phyloP scores from a whole-genome alignment of 2,329 filamentous ascomycete species.

The Rhynchosporium agropyri region DNA sequence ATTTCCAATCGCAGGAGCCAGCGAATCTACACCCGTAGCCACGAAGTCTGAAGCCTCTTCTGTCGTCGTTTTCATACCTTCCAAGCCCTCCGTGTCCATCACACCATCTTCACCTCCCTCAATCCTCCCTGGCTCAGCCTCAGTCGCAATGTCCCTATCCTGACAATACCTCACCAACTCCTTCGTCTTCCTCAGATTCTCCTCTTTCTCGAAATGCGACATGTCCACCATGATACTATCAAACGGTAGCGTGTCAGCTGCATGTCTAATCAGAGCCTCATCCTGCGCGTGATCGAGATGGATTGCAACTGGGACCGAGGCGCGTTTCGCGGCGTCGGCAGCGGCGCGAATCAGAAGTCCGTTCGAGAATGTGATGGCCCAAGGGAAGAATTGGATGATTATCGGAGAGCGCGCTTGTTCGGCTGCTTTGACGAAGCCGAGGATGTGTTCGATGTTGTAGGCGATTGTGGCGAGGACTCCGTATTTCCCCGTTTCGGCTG shows the following conservation, averaged over 20 bases:
- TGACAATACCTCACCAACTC: constrained; percentile 55
- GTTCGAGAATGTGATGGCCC: constrained; percentile 65
- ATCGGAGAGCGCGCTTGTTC: constrained; percentile 65
- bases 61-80: constrained; percentile 63
- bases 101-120: constrained; percentile 77
- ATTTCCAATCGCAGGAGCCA: constrained; percentile 70
- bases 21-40: constrained; percentile 65
- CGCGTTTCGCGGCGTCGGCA: constrained; percentile 54
- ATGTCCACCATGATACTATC: constrained; percentile 80
- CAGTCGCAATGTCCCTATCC: constrained; percentile 65
- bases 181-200: constrained; percentile 67
- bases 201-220: constrained; percentile 70
- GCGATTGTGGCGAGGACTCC: constrained; percentile 47
- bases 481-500: constrained; percentile 55
- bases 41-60: constrained; percentile 66
- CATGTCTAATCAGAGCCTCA: constrained; percentile 57
- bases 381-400: constrained; percentile 73
- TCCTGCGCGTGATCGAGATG: constrained; percentile 70
- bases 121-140: constrained; percentile 70
- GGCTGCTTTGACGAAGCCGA: constrained; percentile 66
- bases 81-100: constrained; percentile 64
- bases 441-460: constrained; percentile 71
- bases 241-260: constrained; percentile 58
- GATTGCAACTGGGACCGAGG: constrained; percentile 61
- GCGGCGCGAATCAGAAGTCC: constrained; percentile 57